phyloP scores from a whole-genome alignment of 1,284 basidiomycete species.

The Leccinum colubrinum region DNA sequence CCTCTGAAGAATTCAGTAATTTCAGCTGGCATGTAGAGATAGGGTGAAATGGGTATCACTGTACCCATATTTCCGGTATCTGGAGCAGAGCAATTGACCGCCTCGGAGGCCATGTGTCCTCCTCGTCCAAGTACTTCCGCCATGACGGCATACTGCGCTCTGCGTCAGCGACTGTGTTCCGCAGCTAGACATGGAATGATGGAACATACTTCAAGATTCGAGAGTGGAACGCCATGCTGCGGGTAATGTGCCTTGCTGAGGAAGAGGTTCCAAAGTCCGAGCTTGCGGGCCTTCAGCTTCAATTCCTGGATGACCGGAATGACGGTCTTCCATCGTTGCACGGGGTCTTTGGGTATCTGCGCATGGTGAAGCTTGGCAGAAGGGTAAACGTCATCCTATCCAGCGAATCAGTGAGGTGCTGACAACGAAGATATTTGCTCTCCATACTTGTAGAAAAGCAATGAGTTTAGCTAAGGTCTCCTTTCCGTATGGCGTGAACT shows the following conservation, averaged over 20 bases:
- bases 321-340: constrained; percentile 80
- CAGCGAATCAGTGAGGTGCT: constrained; percentile 6
- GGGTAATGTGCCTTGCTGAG: constrained; percentile 93
- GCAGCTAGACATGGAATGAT: background rate
- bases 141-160: constrained; percentile 87
- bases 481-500: constrained; percentile 87
- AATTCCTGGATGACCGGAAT: constrained; percentile 83
- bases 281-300: constrained; percentile 84
- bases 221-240: constrained; percentile 82
- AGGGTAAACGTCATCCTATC: constrained; percentile 87
- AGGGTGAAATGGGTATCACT: constrained; percentile 17
- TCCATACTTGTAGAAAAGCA: constrained; percentile 76
- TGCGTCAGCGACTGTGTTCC: constrained; percentile 2
- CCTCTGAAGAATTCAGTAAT: constrained; percentile 59
- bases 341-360: constrained; percentile 79
- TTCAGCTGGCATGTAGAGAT: constrained; percentile 2
- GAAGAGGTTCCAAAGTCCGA: constrained; percentile 97
- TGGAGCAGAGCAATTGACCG: constrained; percentile 90
- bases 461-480: constrained; percentile 84
- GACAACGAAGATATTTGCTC: constrained; percentile 5
- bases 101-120: constrained; percentile 80
- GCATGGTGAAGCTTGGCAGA: constrained; percentile 77
- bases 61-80: constrained; percentile 95
- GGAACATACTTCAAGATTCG: constrained; percentile 81
- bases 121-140: constrained; percentile 91